Conservation (phyloP, 768 basidiomycete species). For the Hirschioporus abietinus region DNA sequence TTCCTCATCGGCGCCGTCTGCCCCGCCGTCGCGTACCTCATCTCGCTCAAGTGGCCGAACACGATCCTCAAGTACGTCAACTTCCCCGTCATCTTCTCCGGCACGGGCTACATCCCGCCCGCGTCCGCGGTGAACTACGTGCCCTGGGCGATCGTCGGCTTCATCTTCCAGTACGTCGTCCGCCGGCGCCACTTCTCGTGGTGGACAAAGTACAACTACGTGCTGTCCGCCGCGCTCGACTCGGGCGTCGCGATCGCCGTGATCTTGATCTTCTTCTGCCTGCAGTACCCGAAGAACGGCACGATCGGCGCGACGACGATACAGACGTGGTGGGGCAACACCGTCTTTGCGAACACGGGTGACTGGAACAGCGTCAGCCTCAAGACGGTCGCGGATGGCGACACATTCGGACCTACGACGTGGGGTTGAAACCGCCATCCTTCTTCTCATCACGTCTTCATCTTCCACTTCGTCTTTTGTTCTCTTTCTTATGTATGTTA, state of each 20-base stretch:
- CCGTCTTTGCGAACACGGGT: conserved; percentile 26
- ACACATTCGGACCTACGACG: conserved; percentile 54
- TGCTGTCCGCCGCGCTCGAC: conserved; percentile 69
- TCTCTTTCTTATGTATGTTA: too few relatives aligned
- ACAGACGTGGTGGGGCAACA: conserved; percentile 72
- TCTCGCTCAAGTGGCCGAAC: conserved; percentile 25
- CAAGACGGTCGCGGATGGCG: conserved; percentile 37
- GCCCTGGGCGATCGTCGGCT: conserved; percentile 17
- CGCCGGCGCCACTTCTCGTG: conserved; percentile 19
- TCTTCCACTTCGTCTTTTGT: too few relatives aligned
- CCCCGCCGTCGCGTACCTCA: conserved; percentile 24
- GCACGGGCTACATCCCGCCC: conserved; percentile 27
- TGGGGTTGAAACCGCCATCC: conserved; percentile 38
- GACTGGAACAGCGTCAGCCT: conserved; percentile 24
- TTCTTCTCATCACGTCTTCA: too few relatives aligned
- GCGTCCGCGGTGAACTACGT: conserved; percentile 24
- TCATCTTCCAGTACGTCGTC: conserved; percentile 32
- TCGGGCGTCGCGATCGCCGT: conserved; percentile 56
- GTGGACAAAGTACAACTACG: conserved; percentile 25
- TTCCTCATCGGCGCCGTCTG: conserved; percentile 31
- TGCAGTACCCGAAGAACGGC: conserved; percentile 62
- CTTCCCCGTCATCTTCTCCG: conserved; percentile 29
- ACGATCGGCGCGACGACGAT: conserved; percentile 49
- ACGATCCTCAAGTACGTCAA: conserved; percentile 19
- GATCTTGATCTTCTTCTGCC: conserved; percentile 51